Base-by-base conservation (phyloP, 2,329 filamentous ascomycete genomes). In the Fusarium sp. region DNA sequence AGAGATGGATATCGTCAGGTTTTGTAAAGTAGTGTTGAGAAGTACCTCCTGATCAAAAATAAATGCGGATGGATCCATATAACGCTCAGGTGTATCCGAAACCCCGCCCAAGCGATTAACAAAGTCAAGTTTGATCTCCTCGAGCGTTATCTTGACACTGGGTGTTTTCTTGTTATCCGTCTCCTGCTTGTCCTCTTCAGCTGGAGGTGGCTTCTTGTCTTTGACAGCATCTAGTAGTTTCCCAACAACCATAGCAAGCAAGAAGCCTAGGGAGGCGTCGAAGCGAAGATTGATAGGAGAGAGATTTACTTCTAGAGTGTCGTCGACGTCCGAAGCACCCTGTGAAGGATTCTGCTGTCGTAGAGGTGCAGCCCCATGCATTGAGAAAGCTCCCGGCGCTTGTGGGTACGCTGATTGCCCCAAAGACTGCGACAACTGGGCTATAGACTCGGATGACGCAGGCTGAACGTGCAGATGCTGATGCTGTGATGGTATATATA, bases 301-400 rank as follows among this genome's bases (percentile, higher is more conserved):
- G n/a, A 87, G 57, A 2, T 77, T 70, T 3, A 87, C 71, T 61
- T 88, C 85, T 1, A 87, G 63, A 13, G 56, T 55, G 45, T 69
- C 49, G n/a, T 75, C 72, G 2, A 45, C 34, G 2, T 49, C 53
- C 6, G 43, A 15, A 15, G 32, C 39, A 24, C 39, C 12, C 34
- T 35, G 5, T 32, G 58, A 25, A 22, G 35, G 26, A 39, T 58
- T 60, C 34, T 38, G 29, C 34, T 59, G 38, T 22, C 36, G 41
- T 15, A 51, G 41, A 22, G 69, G 49, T 15, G 59, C 7, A 9
- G 63, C 52, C 3, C 62, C 65, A 38, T 82, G 74, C 3, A 85
- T 75, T 0, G 86, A 89, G 70, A 89, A 89, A 3, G 87, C 81
- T 1, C 87, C 88, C 2, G 87, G 87, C 4, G 88, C 71, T 67